These are phyloP conservation scores for Hyaloscypha finlandica DNA, from an alignment of 495 filamentous ascomycete species.

Conservation along the genomic window DNA sequence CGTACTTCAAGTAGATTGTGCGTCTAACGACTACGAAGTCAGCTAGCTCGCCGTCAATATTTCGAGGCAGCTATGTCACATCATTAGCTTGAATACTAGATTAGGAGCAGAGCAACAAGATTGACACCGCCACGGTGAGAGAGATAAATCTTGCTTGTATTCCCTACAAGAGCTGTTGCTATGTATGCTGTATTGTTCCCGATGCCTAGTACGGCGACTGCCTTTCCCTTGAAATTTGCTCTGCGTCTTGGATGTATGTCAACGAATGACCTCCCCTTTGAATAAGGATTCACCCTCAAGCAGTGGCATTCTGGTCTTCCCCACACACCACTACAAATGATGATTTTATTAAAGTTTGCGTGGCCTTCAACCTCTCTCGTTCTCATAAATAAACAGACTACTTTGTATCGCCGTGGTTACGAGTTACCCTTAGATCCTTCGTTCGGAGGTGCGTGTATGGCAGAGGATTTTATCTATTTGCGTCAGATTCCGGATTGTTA, in stretches of 20 bases:
- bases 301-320: slow-evolving; percentile 1
- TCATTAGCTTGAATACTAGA: not conserved
- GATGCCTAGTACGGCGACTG: not conserved
- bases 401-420: slow-evolving; percentile 13
- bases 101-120: not conserved
- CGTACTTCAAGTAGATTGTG: not conserved
- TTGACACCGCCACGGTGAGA: not conserved
- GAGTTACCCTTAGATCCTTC: slow-evolving; percentile 4
- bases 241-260: slow-evolving; percentile 31
- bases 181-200: slow-evolving; percentile 6
- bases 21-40: not conserved
- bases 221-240: not conserved
- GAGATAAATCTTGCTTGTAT: not conserved
- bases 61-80: not conserved
- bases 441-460: slow-evolving; percentile 19
- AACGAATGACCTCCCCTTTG: slow-evolving; percentile 35
- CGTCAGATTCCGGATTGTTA: slow-evolving; percentile 25
- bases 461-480: slow-evolving; percentile 21
- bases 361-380: not conserved
- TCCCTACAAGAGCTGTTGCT: not conserved
- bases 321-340: no score
- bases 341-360: slow-evolving; percentile 7
- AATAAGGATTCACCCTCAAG: slow-evolving; percentile 34
- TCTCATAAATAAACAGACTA: slow-evolving; percentile 17
- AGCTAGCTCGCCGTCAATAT: not conserved